These are phyloP conservation scores for Talaromyces borbonicus DNA, from an alignment of 495 filamentous ascomycete genomes.

Conservation along the genomic window DNA sequence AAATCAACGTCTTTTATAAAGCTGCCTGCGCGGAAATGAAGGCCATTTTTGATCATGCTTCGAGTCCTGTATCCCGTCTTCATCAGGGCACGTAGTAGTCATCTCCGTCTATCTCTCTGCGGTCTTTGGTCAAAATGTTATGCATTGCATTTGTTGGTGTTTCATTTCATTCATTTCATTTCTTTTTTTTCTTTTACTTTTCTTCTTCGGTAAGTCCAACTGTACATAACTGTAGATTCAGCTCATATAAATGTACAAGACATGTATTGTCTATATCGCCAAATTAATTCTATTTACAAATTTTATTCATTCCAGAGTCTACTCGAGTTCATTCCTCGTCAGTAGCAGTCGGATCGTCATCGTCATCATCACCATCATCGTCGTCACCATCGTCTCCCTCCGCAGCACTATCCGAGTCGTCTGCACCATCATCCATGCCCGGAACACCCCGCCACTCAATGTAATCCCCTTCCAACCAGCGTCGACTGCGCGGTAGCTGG, in stretches of 20 bases:
- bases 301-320: too few relatives aligned
- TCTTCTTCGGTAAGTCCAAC: too few relatives aligned
- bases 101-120: too few relatives aligned
- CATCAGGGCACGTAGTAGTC: too few relatives aligned
- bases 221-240: too few relatives aligned
- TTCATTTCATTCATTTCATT: too few relatives aligned
- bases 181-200: too few relatives aligned
- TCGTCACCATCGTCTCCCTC: constrained; percentile 14
- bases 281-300: not conserved
- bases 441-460: constrained; percentile 72
- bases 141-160: too few relatives aligned
- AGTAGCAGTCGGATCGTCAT: constrained; percentile 27
- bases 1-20: constrained; percentile 30
- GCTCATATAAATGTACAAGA: too few relatives aligned
- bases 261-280: too few relatives aligned
- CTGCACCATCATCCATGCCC: constrained; percentile 51
- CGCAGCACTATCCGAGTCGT: constrained; percentile 39
- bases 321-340: constrained; percentile 30
- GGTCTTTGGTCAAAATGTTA: too few relatives aligned
- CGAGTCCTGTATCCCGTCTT: too few relatives aligned
- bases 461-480: constrained; percentile 81
- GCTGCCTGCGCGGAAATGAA: constrained; percentile 39
- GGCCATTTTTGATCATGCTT: constrained; percentile 28
- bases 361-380: constrained; percentile 16
- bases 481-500: constrained; percentile 69